A percentile compares a stretch with the other conserved stretches of the same genome.
Conservation (phyloP, 495 filamentous ascomycete species). For the Penicillium cataractarum region DNA sequence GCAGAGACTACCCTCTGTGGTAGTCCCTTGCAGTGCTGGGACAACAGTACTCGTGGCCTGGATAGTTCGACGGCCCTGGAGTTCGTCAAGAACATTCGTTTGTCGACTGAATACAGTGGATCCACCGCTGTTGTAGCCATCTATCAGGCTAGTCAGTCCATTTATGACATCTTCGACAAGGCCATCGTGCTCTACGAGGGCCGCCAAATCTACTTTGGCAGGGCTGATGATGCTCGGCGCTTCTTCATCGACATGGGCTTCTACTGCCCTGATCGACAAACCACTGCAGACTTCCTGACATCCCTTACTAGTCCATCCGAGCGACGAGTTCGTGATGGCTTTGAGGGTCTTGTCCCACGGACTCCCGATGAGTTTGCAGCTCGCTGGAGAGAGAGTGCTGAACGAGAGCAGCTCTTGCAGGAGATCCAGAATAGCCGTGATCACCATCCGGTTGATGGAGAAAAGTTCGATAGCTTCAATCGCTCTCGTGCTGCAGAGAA, state of each 20-base stretch:
- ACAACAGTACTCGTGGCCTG: constrained; percentile 84
- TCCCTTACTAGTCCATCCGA: constrained; percentile 68
- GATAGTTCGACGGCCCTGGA: constrained; percentile 82
- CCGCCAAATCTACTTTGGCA: constrained; percentile 66
- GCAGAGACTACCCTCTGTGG: constrained; percentile 61
- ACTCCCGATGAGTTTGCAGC: constrained; percentile 68
- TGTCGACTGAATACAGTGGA: constrained; percentile 72
- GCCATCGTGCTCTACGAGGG: constrained; percentile 63
- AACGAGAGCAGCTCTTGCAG: constrained; percentile 48
- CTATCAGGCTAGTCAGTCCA: constrained; percentile 83
- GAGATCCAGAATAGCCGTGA: constrained; percentile 40
- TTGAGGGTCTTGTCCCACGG: constrained; percentile 65
- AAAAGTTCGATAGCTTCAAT: not conserved
- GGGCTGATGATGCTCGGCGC: constrained; percentile 52
- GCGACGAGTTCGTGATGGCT: constrained; percentile 59
- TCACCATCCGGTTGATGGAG: not conserved
- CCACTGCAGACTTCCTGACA: constrained; percentile 70
- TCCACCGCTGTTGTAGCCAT: constrained; percentile 79
- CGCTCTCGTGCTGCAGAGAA: constrained; percentile 32
- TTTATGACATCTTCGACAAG: constrained; percentile 70
- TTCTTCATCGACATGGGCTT: constrained; percentile 66
- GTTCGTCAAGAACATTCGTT: constrained; percentile 64
- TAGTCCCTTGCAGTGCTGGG: constrained; percentile 74
- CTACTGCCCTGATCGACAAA: constrained; percentile 58
- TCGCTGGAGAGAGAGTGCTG: constrained; percentile 55